A percentile compares a stretch with the other conserved stretches of the same genome.
These are phyloP conservation scores for Thraustochytrium sp. DNA, from an alignment of 352 stramenopile genomes.

Conservation along the genomic window DNA sequence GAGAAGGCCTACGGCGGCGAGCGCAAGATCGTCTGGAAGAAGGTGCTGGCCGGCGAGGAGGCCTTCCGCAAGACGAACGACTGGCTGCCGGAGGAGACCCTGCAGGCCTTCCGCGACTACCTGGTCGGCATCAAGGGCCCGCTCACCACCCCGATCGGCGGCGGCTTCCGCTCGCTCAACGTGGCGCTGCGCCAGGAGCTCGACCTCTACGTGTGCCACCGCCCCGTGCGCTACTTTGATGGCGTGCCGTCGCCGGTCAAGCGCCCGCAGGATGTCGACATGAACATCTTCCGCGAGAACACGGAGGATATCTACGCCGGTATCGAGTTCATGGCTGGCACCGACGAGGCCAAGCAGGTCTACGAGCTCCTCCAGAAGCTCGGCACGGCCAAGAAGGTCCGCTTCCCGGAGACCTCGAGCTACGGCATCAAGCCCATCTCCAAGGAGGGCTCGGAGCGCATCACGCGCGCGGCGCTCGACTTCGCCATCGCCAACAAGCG, in stretches of 20 bases:
- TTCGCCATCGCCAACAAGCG: constrained; percentile 41
- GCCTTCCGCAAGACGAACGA: constrained; percentile 44
- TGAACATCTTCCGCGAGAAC: constrained; percentile 51
- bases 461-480: constrained; percentile 46
- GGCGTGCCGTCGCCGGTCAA: constrained; percentile 47
- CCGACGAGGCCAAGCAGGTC: constrained; percentile 39
- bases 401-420: constrained; percentile 45
- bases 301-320: constrained; percentile 50
- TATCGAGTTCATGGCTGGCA: constrained; percentile 46
- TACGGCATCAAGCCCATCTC: constrained; percentile 49
- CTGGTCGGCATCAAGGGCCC: constrained; percentile 49
- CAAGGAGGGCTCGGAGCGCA: constrained; percentile 46
- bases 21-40: constrained; percentile 45
- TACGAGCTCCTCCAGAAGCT: constrained; percentile 33
- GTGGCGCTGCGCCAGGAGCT: constrained; percentile 47
- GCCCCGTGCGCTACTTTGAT: constrained; percentile 46
- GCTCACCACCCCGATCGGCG: constrained; percentile 45
- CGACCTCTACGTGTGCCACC: constrained; percentile 51
- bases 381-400: constrained; percentile 36
- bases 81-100: constrained; percentile 47
- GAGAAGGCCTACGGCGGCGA: constrained; percentile 48
- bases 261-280: constrained; percentile 45
- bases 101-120: constrained; percentile 46
- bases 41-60: constrained; percentile 49
- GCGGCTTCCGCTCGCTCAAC: constrained; percentile 47